A percentile compares a stretch with the other conserved stretches of the same genome.
These are phyloP conservation scores for Pichia terricola DNA, from an alignment of 1,139 yeast species.

Conservation along the genomic window DNA sequence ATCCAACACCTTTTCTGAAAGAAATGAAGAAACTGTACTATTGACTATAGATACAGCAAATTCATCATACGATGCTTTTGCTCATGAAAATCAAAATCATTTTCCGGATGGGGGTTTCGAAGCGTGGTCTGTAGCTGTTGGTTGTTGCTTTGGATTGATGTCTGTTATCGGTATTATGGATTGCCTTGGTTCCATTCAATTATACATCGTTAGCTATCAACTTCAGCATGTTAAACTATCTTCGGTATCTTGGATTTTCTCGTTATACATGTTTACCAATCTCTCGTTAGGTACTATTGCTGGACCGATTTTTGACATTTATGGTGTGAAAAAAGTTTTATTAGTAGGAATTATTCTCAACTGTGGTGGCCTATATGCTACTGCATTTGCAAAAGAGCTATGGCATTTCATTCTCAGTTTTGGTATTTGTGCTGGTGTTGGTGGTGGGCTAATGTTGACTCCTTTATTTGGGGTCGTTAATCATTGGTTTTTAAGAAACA, in stretches of 20 bases:
- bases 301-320: conserved; percentile 57
- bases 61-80: conserved; percentile 16
- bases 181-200: conserved; percentile 57
- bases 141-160: conserved; percentile 53
- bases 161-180: conserved; percentile 59
- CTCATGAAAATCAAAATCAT: conserved; percentile 20
- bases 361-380: conserved; percentile 41
- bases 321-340: conserved; percentile 43
- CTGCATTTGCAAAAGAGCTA: conserved; percentile 41
- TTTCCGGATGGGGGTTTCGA: conserved; percentile 53
- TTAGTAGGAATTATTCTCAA: conserved; percentile 38
- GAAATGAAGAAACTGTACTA: too few relatives aligned
- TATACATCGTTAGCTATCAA: conserved; percentile 50
- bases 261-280: conserved; percentile 45
- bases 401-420: conserved; percentile 53
- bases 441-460: conserved; percentile 45
- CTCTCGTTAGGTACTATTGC: conserved; percentile 47
- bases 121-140: conserved; percentile 49
- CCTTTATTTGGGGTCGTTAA: conserved; percentile 52
- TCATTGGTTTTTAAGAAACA: conserved; percentile 49
- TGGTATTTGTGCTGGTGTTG: conserved; percentile 47
- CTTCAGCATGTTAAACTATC: conserved; percentile 37
- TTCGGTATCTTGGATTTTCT: conserved; percentile 57
- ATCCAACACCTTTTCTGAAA: too few relatives aligned
- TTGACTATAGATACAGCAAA: too few relatives aligned